Evolutionary conservation across 2,329 filamentous ascomycete genomes (phyloP).

Genomic region (Pseudogymnoascus sp.): DNA sequence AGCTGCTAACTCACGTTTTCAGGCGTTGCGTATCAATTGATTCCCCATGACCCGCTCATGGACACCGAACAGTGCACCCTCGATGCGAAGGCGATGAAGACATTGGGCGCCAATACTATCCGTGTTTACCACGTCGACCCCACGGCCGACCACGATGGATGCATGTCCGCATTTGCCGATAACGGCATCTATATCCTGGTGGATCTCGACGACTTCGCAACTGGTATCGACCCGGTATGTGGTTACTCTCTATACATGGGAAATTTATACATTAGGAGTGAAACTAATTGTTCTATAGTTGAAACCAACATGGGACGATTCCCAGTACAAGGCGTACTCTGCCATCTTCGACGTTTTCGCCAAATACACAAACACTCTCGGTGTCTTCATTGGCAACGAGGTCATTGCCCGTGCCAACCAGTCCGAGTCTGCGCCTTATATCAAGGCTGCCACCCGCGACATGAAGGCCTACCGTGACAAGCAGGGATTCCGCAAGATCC

Average conservation of each 20-base stretch:
- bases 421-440: conserved; percentile 63
- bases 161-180: conserved; percentile 72
- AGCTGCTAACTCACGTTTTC: conserved; percentile 10
- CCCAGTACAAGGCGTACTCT: conserved; percentile 59
- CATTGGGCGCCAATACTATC: conserved; percentile 72
- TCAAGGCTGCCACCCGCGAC: conserved; percentile 74
- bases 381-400: conserved; percentile 84
- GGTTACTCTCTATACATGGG: background rate
- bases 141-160: conserved; percentile 59
- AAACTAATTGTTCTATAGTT: conserved; percentile 31
- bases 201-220: conserved; percentile 69
- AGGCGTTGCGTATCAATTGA: conserved; percentile 67
- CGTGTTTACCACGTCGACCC: conserved; percentile 84
- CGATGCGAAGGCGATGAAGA: conserved; percentile 70
- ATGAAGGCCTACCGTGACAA: conserved; percentile 71
- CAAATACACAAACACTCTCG: conserved; percentile 68
- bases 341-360: conserved; percentile 71
- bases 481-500: conserved; percentile 71
- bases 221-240: conserved; percentile 55
- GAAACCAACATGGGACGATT: conserved; percentile 61
- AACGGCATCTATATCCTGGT: conserved; percentile 78
- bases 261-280: conserved; percentile 10
- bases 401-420: conserved; percentile 58
- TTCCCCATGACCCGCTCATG: conserved; percentile 62
- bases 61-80: conserved; percentile 66